Percentiles rank a stretch among this genome's conserved stretches.
Conservation (phyloP, 2,329 filamentous ascomycete species). For the Fusarium kyushuense region DNA sequence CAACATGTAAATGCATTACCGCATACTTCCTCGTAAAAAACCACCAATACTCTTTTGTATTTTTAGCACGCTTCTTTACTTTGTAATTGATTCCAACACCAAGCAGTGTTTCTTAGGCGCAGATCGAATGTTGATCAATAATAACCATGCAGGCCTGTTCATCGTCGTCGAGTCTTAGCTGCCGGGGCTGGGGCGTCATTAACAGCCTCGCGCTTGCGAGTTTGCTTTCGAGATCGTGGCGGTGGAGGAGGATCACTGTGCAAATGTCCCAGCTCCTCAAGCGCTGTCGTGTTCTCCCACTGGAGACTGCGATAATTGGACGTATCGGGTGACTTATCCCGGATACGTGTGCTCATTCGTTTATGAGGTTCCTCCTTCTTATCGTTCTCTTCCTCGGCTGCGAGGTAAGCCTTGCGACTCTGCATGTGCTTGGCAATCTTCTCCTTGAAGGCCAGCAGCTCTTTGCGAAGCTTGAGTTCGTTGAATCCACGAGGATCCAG, state of each 20-base stretch:
- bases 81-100: slow-evolving; percentile 16
- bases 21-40: slow-evolving; percentile 15
- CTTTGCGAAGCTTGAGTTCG: slow-evolving; percentile 88
- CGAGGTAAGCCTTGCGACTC: slow-evolving; percentile 77
- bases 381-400: slow-evolving; percentile 54
- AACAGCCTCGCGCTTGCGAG: slow-evolving; percentile 62
- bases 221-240: slow-evolving; percentile 63
- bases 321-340: slow-evolving; percentile 62
- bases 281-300: slow-evolving; percentile 69
- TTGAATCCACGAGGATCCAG: slow-evolving; percentile 88
- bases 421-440: slow-evolving; percentile 84
- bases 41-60: slow-evolving; percentile 16
- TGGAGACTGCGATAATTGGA: slow-evolving; percentile 62
- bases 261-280: slow-evolving; percentile 68
- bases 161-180: slow-evolving; percentile 50
- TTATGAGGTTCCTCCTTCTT: slow-evolving; percentile 56
- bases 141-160: slow-evolving; percentile 4
- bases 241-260: slow-evolving; percentile 68
- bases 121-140: neutral
- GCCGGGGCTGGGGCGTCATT: slow-evolving; percentile 49
- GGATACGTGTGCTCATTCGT: slow-evolving; percentile 60
- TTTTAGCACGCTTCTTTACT: slow-evolving; percentile 14
- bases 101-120: neutral
- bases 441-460: slow-evolving; percentile 80
- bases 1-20: slow-evolving; percentile 14